phyloP scores from a whole-genome alignment of 2,329 filamentous ascomycete genomes.

The Epichloe festucae region DNA sequence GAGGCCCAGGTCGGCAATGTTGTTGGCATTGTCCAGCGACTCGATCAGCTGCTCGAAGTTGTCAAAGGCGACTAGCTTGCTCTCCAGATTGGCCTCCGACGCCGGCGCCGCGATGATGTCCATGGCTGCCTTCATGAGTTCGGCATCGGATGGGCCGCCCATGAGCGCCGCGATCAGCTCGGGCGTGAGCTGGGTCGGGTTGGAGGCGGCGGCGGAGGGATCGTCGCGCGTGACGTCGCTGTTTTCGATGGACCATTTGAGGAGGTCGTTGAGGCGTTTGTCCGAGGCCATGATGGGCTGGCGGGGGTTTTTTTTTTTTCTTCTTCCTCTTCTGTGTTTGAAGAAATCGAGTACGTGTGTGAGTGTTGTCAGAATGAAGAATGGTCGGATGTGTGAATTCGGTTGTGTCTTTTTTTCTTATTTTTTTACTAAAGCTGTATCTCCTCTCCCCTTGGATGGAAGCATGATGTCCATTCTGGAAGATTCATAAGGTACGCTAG shows the following conservation, averaged over 20 bases:
- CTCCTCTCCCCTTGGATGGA: neutral
- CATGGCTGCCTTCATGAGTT: slow-evolving; percentile 83
- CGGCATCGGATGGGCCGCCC: slow-evolving; percentile 77
- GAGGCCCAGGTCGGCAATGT: slow-evolving; percentile 63
- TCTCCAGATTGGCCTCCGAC: slow-evolving; percentile 53
- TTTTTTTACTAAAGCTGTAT: slow-evolving; percentile 4
- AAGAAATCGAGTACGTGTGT: neutral
- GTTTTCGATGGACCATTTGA: slow-evolving; percentile 61
- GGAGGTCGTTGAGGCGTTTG: slow-evolving; percentile 57
- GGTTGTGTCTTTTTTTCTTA: neutral
- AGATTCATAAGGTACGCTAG: slow-evolving; percentile 22
- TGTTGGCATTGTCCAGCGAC: slow-evolving; percentile 92
- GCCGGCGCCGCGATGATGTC: slow-evolving; percentile 52
- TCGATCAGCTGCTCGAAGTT: slow-evolving; percentile 92
- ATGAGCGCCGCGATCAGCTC: slow-evolving; percentile 64
- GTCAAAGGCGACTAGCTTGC: slow-evolving; percentile 77
- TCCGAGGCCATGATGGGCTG: slow-evolving; percentile 16
- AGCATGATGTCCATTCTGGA: slow-evolving; percentile 24
- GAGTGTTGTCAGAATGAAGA: too few relatives aligned
- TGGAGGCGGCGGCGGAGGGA: slow-evolving; percentile 15
- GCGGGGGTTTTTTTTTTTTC: too few relatives aligned
- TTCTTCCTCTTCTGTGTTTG: neutral
- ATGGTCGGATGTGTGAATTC: too few relatives aligned
- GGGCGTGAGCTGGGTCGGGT: slow-evolving; percentile 41
- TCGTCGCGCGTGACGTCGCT: slow-evolving; percentile 20